Percentiles rank a stretch among this genome's conserved stretches.
phyloP scores from a whole-genome alignment of 2,329 filamentous ascomycete species.

The Aspergillus ibericus region DNA sequence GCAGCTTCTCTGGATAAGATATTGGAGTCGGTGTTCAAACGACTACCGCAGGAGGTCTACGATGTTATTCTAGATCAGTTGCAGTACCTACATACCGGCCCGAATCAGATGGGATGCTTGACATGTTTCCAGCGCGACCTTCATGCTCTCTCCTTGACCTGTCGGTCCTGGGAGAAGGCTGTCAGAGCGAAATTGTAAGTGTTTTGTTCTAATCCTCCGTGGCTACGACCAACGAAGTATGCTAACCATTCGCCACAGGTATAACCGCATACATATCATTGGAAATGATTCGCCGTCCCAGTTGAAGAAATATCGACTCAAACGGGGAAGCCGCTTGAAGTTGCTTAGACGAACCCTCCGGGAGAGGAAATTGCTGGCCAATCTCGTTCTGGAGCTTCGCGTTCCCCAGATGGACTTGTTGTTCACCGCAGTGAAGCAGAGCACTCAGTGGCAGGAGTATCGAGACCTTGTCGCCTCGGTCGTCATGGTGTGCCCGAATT shows the following conservation, averaged over 20 bases:
- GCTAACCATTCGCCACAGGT: slow-evolving; percentile 37
- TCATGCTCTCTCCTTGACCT: slow-evolving; percentile 54
- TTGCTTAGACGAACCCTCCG: slow-evolving; percentile 56
- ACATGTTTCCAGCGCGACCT: slow-evolving; percentile 58
- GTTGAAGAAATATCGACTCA: slow-evolving; percentile 50
- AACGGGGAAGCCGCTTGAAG: slow-evolving; percentile 53
- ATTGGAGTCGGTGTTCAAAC: slow-evolving; percentile 41
- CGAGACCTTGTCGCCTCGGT: slow-evolving; percentile 56
- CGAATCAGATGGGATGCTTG: slow-evolving; percentile 47
- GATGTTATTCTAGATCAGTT: slow-evolving; percentile 56
- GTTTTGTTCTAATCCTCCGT: neutral
- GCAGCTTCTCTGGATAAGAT: slow-evolving; percentile 37
- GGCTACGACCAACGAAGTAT: neutral
- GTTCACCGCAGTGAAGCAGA: slow-evolving; percentile 41
- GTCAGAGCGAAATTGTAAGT: slow-evolving; percentile 54
- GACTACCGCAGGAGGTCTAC: slow-evolving; percentile 55
- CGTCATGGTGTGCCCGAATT: slow-evolving; percentile 59
- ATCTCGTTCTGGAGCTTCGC: slow-evolving; percentile 54
- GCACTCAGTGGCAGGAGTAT: slow-evolving; percentile 49
- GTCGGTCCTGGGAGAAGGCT: slow-evolving; percentile 56
- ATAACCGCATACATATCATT: slow-evolving; percentile 51
- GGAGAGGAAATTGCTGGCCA: slow-evolving; percentile 52
- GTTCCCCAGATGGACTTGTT: slow-evolving; percentile 51
- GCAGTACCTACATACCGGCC: slow-evolving; percentile 45
- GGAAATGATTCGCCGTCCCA: slow-evolving; percentile 49